phyloP scores from a whole-genome alignment of 495 filamentous ascomycete species.

The Trichoderma virens region DNA sequence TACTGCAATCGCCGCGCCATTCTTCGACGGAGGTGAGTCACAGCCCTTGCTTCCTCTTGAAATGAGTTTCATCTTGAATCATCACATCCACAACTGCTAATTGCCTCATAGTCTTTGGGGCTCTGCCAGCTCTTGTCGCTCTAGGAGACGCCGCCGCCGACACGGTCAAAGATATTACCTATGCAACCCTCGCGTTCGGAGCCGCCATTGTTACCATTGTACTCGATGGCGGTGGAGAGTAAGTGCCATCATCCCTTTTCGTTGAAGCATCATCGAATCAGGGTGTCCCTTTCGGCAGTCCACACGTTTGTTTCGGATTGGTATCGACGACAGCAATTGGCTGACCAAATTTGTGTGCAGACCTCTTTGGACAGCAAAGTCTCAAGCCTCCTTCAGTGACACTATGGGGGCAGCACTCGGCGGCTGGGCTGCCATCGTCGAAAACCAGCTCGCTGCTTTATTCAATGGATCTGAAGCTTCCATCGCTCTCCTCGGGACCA shows the following conservation, averaged over 20 bases:
- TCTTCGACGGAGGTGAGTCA: conserved; percentile 17
- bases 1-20: conserved; percentile 16
- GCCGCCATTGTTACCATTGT: background rate
- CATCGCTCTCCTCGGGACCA: conserved; percentile 12
- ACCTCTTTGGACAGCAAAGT: background rate
- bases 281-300: background rate
- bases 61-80: background rate
- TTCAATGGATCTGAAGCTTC: conserved; percentile 16
- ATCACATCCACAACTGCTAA: background rate
- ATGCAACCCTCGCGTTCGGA: background rate
- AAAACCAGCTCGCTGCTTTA: conserved; percentile 1
- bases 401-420: conserved; percentile 18
- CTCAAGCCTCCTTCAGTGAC: conserved; percentile 17
- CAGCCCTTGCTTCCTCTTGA: background rate
- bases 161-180: background rate
- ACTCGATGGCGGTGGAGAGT: background rate
- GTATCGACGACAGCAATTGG: background rate
- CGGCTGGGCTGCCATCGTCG: conserved; percentile 16
- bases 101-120: background rate
- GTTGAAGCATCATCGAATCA: background rate
- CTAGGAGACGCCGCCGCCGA: background rate
- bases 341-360: background rate
- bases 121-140: background rate
- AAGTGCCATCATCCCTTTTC: background rate
- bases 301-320: background rate